Base-by-base conservation (phyloP, 2,329 filamentous ascomycete species). In the Tolypocladium pustulatum region DNA sequence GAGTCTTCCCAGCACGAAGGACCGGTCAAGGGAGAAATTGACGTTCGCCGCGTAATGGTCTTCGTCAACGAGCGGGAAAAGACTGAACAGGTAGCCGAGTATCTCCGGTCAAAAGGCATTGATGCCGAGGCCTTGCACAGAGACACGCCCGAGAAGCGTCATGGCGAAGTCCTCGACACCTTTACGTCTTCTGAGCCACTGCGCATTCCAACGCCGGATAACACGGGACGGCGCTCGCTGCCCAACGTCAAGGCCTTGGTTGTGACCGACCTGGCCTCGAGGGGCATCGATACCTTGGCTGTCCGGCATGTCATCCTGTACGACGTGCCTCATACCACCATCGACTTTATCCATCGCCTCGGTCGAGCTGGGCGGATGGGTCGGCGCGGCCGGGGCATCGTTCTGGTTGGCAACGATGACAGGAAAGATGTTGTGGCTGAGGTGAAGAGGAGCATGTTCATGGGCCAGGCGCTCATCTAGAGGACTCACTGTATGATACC, bases 41-140 rank as follows among this genome's bases (percentile, higher is more conserved):
- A 89, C 60, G 81, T 90, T 30, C 94, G 94, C 71, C 88, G 90
- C 62, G 88, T 99, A 66, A 84, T 97, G 59, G 91, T 97, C 3
- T 97, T 97, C 67, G 93, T 97, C 71, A 97, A 97, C 72, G 91
- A 97, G 78, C 88, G 94, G 40, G 91, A 96, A 69, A 91, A 90
- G 69, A 90, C 93, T 0, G 82, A 88, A 59, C 85, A 92, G 67
- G 81, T 99, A 0, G 87, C 92, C 15, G 76, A 86, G 1, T 99
- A 89, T 70, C 84, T 99, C 0, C 76, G 78, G 15, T 83, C 83
- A 56, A 97, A 97, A 76, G 92, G 92, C 58, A 91, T 99, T 66
- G 88, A 96, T 65, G 92, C 93, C 7, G 78, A 89, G 17, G 89
- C 92, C 0, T 80, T 99, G 58, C 91, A 90, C 66, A 83, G 94